Evolutionary conservation across 1,284 basidiomycete species (phyloP), one percentile per base, ranked within the genome.

Genomic region (Tremellales sp.): DNA sequence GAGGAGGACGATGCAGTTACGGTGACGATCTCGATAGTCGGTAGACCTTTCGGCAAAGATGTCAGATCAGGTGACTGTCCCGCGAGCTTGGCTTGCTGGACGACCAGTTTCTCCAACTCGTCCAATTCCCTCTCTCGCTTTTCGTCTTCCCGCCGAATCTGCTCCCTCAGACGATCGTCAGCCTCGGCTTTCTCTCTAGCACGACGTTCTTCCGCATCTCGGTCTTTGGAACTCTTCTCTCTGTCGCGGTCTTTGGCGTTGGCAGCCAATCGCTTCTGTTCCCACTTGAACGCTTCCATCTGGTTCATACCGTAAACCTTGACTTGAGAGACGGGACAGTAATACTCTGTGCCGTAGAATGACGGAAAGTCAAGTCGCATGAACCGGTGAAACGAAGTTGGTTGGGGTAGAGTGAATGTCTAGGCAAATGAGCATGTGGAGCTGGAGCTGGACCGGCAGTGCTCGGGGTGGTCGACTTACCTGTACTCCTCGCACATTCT

Each of bases 301-400:
- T 97, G 92, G 11, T 93, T 97, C 56, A 97, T 83, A 3, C 96
- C 94, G 60, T 93, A 97, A 1, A 97, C 91, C 26, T 92, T 84
- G 24, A 98, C 80, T 1, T 97, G 81, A 1, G 89, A 93, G 19
- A 98, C 80, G 0, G 94, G 94, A 64, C 94, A 98, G 69, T 94
- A 98, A 75, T 87, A 97, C 73, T 98, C 96, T 62, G 83, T 87
- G 17, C 92, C 90, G 62, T 96, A 98, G 68, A 93, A 87, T 0
- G 90, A 87, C 44, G 87, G 82, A 68, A 99, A 97, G 72, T 97
- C 92, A 67, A 99, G 84, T 4, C 94, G 85, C 42, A 98, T 82
- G 68, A 87, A 97, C 17, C 93, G 86, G 68, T 92, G 93, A 71
- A 97, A 96, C 56, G 86, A 86, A 77, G 81, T 63, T 82, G 76